Conservation (phyloP, 805 yeast species). For the Cyberlindnera xylosilytica region DNA sequence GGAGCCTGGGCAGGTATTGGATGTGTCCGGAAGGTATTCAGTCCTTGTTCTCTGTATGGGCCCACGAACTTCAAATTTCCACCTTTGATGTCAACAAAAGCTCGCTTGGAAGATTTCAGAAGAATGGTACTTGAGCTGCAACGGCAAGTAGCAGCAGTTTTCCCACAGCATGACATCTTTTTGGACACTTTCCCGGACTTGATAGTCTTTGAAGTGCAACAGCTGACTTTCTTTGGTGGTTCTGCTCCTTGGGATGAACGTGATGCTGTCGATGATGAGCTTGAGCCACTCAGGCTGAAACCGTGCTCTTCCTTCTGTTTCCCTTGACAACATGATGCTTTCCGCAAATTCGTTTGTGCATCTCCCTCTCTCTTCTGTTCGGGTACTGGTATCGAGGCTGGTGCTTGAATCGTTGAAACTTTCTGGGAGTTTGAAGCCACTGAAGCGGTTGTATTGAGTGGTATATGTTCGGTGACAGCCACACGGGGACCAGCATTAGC, state of each 20-base stretch:
- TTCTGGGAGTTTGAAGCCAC: neutral
- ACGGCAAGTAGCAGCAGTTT: constrained; percentile 7
- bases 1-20: constrained; percentile 3
- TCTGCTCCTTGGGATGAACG: neutral
- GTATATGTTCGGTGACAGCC: constrained; percentile 27
- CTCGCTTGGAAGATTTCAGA: constrained; percentile 26
- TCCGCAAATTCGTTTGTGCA: no score
- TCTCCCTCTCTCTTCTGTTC: no score
- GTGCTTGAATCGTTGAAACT: no score
- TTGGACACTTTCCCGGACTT: neutral
- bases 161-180: constrained; percentile 1
- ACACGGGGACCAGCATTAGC: constrained; percentile 36
- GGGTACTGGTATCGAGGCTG: no score
- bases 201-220: neutral
- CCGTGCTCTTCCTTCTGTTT: no score
- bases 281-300: neutral
- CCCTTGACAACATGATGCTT: no score
- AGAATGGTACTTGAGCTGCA: constrained; percentile 21
- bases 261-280: neutral
- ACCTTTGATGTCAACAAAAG: constrained; percentile 26
- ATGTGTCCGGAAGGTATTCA: constrained; percentile 17
- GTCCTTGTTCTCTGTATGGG: constrained; percentile 21
- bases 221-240: neutral
- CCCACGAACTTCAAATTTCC: constrained; percentile 27
- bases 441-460: neutral